Conservation (phyloP, 176 grass and related monocot species). For the Phoenix roebelenii region DNA sequence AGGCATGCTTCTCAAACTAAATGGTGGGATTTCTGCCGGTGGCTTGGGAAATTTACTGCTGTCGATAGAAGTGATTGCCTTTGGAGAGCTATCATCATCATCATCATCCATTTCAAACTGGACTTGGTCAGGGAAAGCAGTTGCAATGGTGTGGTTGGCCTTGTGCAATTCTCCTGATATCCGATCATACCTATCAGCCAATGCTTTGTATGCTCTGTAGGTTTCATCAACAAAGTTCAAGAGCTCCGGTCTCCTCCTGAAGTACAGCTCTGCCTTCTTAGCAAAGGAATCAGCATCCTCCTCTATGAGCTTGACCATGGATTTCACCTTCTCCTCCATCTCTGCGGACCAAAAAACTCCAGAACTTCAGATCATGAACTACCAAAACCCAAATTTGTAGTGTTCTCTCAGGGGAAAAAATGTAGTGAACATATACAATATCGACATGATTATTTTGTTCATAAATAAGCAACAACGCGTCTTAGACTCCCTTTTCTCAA, state of each 20-base stretch:
- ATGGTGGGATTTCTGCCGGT: conserved; percentile 27
- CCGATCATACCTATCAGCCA: conserved; percentile 84
- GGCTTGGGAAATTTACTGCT: conserved; percentile 51
- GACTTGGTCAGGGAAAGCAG: conserved; percentile 83
- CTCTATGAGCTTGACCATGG: conserved; percentile 63
- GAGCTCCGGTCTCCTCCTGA: conserved; percentile 71
- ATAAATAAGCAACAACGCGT: too few species aligned
- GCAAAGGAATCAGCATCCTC: conserved; percentile 92
- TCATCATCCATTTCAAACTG: conserved; percentile 77
- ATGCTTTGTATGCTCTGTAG: conserved; percentile 62
- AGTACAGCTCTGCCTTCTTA: conserved; percentile 93
- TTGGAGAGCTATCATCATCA: conserved; percentile 41
- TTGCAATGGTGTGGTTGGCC: conserved; percentile 91
- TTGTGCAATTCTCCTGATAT: conserved; percentile 90
- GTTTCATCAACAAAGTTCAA: conserved; percentile 80
- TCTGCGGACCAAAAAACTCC: conserved; percentile 34
- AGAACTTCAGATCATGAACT: not conserved
- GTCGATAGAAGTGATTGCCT: conserved; percentile 28
- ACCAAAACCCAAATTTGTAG: not conserved
- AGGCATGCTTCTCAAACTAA: conserved; percentile 55
- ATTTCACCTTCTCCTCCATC: conserved; percentile 79
- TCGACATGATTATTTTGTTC: too few species aligned
- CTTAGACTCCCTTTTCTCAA: too few species aligned
- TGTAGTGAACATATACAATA: too few species aligned
- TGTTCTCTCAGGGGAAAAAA: too few species aligned